Conservation (phyloP, 768 basidiomycete species). For the Phanerochaete sordida region DNA sequence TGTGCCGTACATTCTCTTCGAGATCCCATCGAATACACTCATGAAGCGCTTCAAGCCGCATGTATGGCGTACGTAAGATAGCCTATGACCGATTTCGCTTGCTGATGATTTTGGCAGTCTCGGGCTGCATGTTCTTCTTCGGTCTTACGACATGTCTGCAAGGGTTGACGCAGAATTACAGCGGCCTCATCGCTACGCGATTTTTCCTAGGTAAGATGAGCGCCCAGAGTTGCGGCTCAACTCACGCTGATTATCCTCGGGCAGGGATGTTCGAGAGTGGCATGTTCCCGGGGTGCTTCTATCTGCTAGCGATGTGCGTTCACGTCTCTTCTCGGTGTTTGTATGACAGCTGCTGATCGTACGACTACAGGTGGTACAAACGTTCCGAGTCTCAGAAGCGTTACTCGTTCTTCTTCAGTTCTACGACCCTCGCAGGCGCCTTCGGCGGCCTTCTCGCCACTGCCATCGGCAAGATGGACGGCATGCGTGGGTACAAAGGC, state of each 20-base stretch:
- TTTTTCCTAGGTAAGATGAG: constrained; percentile 31
- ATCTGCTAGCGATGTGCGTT: constrained; percentile 27
- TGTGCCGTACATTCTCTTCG: constrained; percentile 31
- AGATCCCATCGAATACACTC: constrained; percentile 33
- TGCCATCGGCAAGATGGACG: constrained; percentile 32
- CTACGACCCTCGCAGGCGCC: constrained; percentile 36
- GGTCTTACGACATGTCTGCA: constrained; percentile 33
- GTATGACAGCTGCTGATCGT: not conserved
- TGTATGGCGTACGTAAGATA: constrained; percentile 25
- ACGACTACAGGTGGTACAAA: constrained; percentile 31
- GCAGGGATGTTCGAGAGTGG: constrained; percentile 24
- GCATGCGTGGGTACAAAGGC: constrained; percentile 24
- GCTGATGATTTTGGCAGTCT: constrained; percentile 24
- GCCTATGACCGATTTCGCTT: no score
- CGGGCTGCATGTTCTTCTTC: constrained; percentile 33
- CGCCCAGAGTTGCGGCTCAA: not conserved
- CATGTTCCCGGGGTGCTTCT: constrained; percentile 30
- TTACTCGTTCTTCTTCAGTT: constrained; percentile 36
- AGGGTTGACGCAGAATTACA: constrained; percentile 28
- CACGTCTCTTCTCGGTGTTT: not conserved
- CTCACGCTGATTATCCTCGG: not conserved
- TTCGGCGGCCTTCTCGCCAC: constrained; percentile 32
- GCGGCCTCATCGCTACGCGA: constrained; percentile 34
- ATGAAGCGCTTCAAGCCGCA: constrained; percentile 34
- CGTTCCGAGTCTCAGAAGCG: constrained; percentile 33